Evolutionary conservation across 345 rosid species (phyloP).

Genomic region (Geranium rotundifolium): DNA sequence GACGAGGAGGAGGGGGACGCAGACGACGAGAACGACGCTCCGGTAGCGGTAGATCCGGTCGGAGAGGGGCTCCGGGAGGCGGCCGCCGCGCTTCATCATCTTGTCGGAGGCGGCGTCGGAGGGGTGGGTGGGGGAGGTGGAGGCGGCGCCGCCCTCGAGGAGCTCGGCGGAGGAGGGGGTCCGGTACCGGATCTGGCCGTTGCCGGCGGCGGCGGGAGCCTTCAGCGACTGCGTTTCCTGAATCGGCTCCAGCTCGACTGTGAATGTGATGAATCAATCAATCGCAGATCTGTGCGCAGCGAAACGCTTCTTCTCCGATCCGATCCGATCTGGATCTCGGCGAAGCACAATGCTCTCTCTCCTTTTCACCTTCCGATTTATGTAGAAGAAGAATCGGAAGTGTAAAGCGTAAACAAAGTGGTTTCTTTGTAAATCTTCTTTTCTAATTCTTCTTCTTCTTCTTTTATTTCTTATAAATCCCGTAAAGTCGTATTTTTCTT

Average conservation of each 20-base stretch:
- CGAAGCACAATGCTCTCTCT: not conserved
- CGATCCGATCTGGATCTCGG: too few relatives aligned
- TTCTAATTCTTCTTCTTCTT: not conserved
- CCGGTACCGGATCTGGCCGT: conserved; percentile 94
- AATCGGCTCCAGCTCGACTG: conserved; percentile 51
- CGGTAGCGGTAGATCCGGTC: conserved; percentile 79
- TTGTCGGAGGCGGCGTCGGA: conserved; percentile 27
- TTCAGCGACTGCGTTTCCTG: conserved; percentile 63
- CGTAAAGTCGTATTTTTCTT: not conserved
- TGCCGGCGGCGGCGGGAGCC: conserved; percentile 41
- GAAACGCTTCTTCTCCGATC: not conserved
- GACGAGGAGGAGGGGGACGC: conserved; percentile 53
- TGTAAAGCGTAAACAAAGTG: not conserved
- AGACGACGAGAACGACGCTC: conserved; percentile 46
- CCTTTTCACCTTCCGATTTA: too few relatives aligned
- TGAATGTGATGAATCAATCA: not conserved
- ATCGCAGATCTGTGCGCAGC: not conserved
- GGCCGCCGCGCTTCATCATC: conserved; percentile 51
- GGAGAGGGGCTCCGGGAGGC: conserved; percentile 21
- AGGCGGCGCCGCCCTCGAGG: conserved; percentile 14
- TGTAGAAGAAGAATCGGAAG: not conserved
- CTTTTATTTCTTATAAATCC: not conserved
- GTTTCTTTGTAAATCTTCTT: not conserved
- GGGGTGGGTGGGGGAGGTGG: conserved; percentile 13
- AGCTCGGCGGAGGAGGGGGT: conserved; percentile 64